Conservation (phyloP, 352 stramenopile genomes). For the Phytopythium ostracodes region DNA sequence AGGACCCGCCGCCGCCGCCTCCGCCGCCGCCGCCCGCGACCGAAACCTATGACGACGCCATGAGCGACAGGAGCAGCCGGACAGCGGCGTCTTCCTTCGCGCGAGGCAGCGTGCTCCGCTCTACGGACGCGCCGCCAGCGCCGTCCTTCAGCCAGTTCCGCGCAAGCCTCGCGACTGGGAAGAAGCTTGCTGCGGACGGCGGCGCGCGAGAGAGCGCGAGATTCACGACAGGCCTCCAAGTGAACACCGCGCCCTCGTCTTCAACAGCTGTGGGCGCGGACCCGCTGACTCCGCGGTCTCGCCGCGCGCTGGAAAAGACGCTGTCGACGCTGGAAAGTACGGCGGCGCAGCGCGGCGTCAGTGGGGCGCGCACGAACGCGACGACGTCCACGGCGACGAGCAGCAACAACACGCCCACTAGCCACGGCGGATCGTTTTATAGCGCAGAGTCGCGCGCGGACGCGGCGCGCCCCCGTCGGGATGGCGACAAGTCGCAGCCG, state of each 20-base stretch:
- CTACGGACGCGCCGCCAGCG: not conserved
- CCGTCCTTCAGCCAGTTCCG: conserved; percentile 24
- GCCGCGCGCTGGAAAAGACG: conserved; percentile 44
- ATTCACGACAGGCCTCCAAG: conserved; percentile 8
- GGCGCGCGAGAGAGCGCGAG: not conserved
- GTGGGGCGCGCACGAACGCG: conserved; percentile 13
- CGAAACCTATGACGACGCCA: not conserved
- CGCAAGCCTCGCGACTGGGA: not conserved
- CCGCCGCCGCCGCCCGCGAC: conserved; percentile 13
- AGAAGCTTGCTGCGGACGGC: not conserved
- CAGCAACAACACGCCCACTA: conserved; percentile 21
- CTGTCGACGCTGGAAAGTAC: conserved; percentile 22
- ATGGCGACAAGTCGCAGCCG: conserved; percentile 10
- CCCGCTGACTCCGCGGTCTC: conserved; percentile 43
- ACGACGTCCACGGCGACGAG: conserved; percentile 27
- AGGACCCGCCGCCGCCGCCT: conserved; percentile 23
- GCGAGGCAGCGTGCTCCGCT: not conserved
- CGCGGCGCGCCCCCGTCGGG: not conserved
- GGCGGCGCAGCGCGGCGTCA: conserved; percentile 3
- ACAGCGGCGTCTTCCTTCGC: not conserved
- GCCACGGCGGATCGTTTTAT: conserved; percentile 19
- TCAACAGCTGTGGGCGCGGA: conserved; percentile 19
- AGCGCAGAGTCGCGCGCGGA: conserved; percentile 12
- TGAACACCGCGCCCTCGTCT: conserved; percentile 1
- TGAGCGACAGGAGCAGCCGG: not conserved